Evolutionary conservation across 805 yeast genomes (phyloP), one percentile per base, ranked within the genome.

Genomic region (baker's yeast (Saccharomyces cerevisiae)): DNA sequence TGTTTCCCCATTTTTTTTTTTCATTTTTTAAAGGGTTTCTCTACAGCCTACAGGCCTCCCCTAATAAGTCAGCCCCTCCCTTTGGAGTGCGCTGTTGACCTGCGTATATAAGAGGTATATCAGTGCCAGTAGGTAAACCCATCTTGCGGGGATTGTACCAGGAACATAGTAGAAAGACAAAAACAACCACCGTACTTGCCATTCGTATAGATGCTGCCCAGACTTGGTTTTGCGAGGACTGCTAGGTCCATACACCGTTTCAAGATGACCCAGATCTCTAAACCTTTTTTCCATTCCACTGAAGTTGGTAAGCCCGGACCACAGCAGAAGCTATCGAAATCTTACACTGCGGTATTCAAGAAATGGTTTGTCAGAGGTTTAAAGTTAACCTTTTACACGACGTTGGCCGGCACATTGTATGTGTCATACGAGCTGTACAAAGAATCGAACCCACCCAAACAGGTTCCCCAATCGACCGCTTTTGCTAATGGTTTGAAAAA

Each of bases 361-460:
- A 36, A 36, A 21, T 36, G 43, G 43, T 36, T 36, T 17, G 43
- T 36, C 43, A 36, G 43, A 21, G 43, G 43, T 17, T 54, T 63
- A 4, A 78, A 85, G 78, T 67, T 76, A 32, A 70, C 84, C 27
- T 74, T 80, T 62, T 61, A 79, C 21, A 50, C 54, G 1, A n/a
- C 51, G 10, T 60, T 82, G 41, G 75, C 79, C 0, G 77, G 81
- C 17, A 69, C 81, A 32, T 85, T 81, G 27, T 81, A 84, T 60
- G 67, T 80, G 51, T 83, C 84, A 9, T 89, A 82, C 70, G 75
- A 79, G 56, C 77, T 85, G 52, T 83, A 83, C 67, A 73, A 73
- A 47, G 92, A 86, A 71, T 72, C 80, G 6, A 75, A 78, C 60
- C 91, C 91, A 6, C 73, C 76, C 30, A 72, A 76, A 21, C 90